Percentiles rank a stretch among this genome's conserved stretches.
phyloP scores from a whole-genome alignment of 495 filamentous ascomycete genomes.

The Neurospora sp. region DNA sequence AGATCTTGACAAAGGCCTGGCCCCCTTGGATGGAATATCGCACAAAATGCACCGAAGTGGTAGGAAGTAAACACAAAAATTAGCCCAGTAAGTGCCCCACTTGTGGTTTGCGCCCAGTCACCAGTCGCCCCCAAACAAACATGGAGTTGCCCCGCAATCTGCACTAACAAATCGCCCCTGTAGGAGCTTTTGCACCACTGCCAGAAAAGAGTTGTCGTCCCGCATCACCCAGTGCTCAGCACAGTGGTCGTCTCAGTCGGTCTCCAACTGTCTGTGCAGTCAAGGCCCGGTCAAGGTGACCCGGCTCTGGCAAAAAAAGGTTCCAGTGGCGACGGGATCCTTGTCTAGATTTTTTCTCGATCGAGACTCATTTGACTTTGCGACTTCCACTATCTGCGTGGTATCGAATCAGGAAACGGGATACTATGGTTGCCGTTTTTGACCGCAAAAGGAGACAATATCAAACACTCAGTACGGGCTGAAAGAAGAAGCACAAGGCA shows the following conservation, averaged over 20 bases:
- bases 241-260: neutral
- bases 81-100: neutral
- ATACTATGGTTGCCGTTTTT: neutral
- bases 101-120: neutral
- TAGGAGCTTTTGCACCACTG: neutral
- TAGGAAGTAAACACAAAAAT: neutral
- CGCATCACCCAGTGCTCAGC: neutral
- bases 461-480: neutral
- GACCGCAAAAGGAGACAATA: neutral
- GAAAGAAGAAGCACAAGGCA: neutral
- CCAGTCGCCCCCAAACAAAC: neutral
- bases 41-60: neutral
- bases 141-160: neutral
- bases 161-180: neutral
- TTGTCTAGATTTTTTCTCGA: neutral
- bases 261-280: neutral
- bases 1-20: neutral
- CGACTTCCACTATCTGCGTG: neutral
- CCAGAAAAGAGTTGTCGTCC: neutral
- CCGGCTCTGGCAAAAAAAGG: neutral
- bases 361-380: neutral
- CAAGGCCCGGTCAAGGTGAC: neutral
- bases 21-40: neutral
- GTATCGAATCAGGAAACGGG: neutral
- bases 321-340: neutral